Percentiles rank a stretch among this genome's conserved stretches.
These are phyloP conservation scores for Chalaropsis ovoidea DNA, from an alignment of 2,329 filamentous ascomycete species.

Conservation along the genomic window DNA sequence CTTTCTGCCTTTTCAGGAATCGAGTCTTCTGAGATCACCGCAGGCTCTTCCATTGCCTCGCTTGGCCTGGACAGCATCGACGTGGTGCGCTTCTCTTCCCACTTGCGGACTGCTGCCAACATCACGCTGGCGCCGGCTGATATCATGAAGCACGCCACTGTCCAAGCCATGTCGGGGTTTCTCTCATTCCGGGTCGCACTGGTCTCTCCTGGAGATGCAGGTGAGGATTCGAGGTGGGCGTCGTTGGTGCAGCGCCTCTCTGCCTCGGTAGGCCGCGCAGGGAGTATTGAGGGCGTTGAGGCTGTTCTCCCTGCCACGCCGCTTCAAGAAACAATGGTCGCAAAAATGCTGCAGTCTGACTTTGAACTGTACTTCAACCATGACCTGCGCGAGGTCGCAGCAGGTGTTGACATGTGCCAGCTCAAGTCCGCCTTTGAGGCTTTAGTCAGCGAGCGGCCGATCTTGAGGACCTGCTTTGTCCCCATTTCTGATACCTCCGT, in stretches of 20 bases:
- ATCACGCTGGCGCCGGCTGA: slow-evolving; percentile 58
- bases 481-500: slow-evolving; percentile 53
- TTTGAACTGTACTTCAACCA: slow-evolving; percentile 78
- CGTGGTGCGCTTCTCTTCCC: slow-evolving; percentile 69
- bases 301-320: slow-evolving; percentile 64
- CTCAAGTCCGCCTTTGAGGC: slow-evolving; percentile 52
- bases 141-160: slow-evolving; percentile 64
- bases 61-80: slow-evolving; percentile 89
- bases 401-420: slow-evolving; percentile 43
- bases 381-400: slow-evolving; percentile 56
- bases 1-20: slow-evolving; percentile 45
- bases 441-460: slow-evolving; percentile 52
- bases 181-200: not conserved
- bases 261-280: not conserved
- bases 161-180: slow-evolving; percentile 45
- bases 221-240: slow-evolving; percentile 26
- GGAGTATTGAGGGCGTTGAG: slow-evolving; percentile 36
- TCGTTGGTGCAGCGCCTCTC: not conserved
- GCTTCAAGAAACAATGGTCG: slow-evolving; percentile 77
- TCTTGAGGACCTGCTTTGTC: slow-evolving; percentile 65
- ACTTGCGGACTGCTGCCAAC: slow-evolving; percentile 46
- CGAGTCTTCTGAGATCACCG: slow-evolving; percentile 41
- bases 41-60: slow-evolving; percentile 60
- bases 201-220: slow-evolving; percentile 22
- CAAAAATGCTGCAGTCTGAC: slow-evolving; percentile 66